A percentile compares a stretch with the other conserved stretches of the same genome.
Conservation (phyloP, 805 yeast species). For the Pichia ethanolica region DNA sequence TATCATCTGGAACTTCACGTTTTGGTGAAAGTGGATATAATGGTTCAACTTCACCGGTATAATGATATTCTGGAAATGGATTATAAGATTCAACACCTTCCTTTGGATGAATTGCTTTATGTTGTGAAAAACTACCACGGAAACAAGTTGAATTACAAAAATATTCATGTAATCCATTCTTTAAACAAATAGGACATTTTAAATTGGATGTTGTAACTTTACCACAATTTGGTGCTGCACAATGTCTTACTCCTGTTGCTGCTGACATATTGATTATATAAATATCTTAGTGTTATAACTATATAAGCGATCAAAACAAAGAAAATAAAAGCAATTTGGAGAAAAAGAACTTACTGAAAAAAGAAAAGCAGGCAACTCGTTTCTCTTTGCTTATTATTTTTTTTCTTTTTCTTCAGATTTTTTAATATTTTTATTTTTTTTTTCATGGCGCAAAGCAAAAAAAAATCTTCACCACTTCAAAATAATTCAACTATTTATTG, state of each 20-base stretch:
- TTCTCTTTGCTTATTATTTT: too few relatives aligned
- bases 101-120: conserved; percentile 66
- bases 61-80: conserved; percentile 78
- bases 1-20: conserved; percentile 62
- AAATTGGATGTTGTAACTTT: conserved; percentile 66
- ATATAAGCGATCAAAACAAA: too few relatives aligned
- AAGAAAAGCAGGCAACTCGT: too few relatives aligned
- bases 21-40: conserved; percentile 72
- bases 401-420: too few relatives aligned
- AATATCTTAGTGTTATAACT: not conserved
- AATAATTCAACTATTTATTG: too few relatives aligned
- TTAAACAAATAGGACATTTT: conserved; percentile 89
- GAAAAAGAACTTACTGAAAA: not conserved
- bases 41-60: conserved; percentile 70
- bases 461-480: not conserved
- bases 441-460: too few relatives aligned
- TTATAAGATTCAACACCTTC: conserved; percentile 59
- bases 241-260: conserved; percentile 22
- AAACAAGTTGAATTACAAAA: conserved; percentile 87
- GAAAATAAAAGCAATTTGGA: not conserved
- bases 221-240: conserved; percentile 82
- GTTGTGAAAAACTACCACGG: conserved; percentile 60
- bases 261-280: not conserved
- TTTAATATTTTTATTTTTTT: too few relatives aligned
- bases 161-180: conserved; percentile 49